Evolutionary conservation across 2,329 filamentous ascomycete species (phyloP), one percentile per base, ranked within the genome.

Genomic region (Lojkania enalia): DNA sequence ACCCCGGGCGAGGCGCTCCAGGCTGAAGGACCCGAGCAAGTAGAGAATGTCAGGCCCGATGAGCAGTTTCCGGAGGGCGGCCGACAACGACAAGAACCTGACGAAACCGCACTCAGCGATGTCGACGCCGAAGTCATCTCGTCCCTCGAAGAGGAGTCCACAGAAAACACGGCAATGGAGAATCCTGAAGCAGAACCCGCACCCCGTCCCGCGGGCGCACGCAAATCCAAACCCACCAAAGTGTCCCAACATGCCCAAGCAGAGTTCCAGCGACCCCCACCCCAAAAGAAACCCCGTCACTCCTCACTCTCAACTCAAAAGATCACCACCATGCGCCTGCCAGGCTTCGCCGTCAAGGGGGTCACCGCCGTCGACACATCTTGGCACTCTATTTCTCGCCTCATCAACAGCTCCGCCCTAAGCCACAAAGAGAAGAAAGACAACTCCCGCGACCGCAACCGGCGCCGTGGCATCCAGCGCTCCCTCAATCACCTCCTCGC

Each of bases 281-380:
- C 53, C 13, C 54, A 51, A 21, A 66, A 64, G 37, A 64, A 63
- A 11, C 58, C 57, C 21, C 66, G 63, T 15, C 51, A 53, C 32
- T 35, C 18, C 3, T 50, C 13, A 11, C 67, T 56, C n/a, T 57
- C 53, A 20, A 64, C 61, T 60, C 50, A 58, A 49, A 61, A 41
- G 44, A 69, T 42, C 48, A 63, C 47, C 49, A 56, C 55, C 57
- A 68, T 70, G 71, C 60, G 65, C 67, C 48, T 74, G 66, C 55
- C 73, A 64, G 59, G 61, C 13, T 55, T 60, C 12, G 50, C 55
- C 0, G 56, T 68, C 4, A 58, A 57, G 27, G 61, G 61, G 14
- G 72, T 79, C 44, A 80, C 78, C 42, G 71, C 72, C 1, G 76
- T 76, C 29, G 78, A 81, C 44, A 77, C 79, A 2, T 71, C 80